Evolutionary conservation across 108 stramenopile genomes (phyloP), one percentile per base, ranked within the genome.

Genomic region (Nitzschia putrida): DNA sequence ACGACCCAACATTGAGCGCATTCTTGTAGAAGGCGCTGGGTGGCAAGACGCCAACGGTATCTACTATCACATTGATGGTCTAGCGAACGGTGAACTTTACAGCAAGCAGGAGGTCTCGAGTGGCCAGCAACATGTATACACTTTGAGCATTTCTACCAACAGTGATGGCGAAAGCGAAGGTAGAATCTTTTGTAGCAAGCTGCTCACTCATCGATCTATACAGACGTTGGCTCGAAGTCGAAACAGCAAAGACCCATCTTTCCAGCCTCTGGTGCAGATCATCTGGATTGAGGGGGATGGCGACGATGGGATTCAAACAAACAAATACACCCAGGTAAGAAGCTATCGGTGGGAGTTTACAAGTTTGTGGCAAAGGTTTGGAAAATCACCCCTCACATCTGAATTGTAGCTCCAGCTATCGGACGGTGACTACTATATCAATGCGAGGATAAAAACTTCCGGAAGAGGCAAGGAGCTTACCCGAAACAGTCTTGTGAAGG

Each of bases 11-110:
- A 69, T 72, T 52, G 86, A 87, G 65, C 71, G 86, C 24, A 82
- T 87, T n/a, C 73, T 87, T 22, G 83, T 87, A 9, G 86, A 87
- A 73, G 81, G 79, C 23, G 80, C 81, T 42, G 86, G 83, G 14
- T 42, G 53, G 8, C 34, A 61, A 24, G 53, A 73, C 25, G 81
- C 77, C 29, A 83, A 84, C 59, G 86, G 86, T 0, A 84, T 87
- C 23, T 87, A 87, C 60, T 66, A 79, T 47, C 67, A 73, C 16
- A 81, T 82, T 16, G 42, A 73, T 14, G 83, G 70, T 11, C 50
- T 78, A 5, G 47, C 61, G 12, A 69, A 76, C 16, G 65, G 57
- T 18, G 70, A 66, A 14, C 49, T 78, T 0, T 78, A 78, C 57
- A 57, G 52, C 24, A 78, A 80, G 53, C 82, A 84, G 2, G 84